Evolutionary conservation across 2,329 filamentous ascomycete genomes (phyloP).

Genomic region (Calonectria pauciramosa): DNA sequence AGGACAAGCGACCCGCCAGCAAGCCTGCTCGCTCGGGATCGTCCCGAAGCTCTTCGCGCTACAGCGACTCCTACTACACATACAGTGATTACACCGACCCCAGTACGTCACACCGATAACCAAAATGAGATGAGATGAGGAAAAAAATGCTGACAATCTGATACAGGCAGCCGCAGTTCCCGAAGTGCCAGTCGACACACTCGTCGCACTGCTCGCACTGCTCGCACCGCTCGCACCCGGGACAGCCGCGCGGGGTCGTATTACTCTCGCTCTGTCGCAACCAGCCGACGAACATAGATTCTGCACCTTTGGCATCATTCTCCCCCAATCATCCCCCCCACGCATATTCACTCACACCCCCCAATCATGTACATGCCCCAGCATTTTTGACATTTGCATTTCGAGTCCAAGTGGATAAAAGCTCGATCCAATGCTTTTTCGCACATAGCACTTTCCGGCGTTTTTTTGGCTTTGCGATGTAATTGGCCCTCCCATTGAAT

Average conservation of each 20-base stretch:
- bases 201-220: slow-evolving; percentile 49
- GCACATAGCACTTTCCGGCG: slow-evolving; percentile 42
- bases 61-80: slow-evolving; percentile 68
- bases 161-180: slow-evolving; percentile 56
- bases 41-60: slow-evolving; percentile 59
- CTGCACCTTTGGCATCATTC: slow-evolving; percentile 11
- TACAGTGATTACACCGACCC: slow-evolving; percentile 64
- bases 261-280: slow-evolving; percentile 46
- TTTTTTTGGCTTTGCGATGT: slow-evolving; percentile 42
- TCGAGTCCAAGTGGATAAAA: slow-evolving; percentile 37
- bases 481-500: slow-evolving; percentile 9
- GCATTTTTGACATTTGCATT: slow-evolving; percentile 38
- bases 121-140: slow-evolving; percentile 11
- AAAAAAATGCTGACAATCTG: slow-evolving; percentile 37
- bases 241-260: slow-evolving; percentile 51
- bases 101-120: slow-evolving; percentile 59
- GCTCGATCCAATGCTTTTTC: slow-evolving; percentile 35
- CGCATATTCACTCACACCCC: slow-evolving; percentile 26
- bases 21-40: slow-evolving; percentile 53
- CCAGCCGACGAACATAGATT: slow-evolving; percentile 36
- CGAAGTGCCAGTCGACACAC: slow-evolving; percentile 60
- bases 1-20: slow-evolving; percentile 61
- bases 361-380: slow-evolving; percentile 42
- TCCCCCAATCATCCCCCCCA: background rate
- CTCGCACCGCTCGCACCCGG: slow-evolving; percentile 43